phyloP scores from a whole-genome alignment of 129 eudicot genomes.

The Lactuca saligna region DNA sequence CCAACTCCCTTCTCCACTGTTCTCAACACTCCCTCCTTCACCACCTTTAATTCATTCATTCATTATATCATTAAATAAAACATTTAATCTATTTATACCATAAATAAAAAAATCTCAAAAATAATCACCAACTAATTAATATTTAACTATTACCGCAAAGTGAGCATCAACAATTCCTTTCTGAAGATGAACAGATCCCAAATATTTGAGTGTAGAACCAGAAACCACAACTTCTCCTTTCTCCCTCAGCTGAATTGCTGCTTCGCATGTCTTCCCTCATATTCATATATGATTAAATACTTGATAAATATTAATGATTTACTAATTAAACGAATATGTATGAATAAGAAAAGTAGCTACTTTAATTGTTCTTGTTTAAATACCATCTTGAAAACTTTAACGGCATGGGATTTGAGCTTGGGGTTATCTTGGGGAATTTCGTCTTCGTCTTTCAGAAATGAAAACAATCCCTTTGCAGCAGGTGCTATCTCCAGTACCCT shows the following conservation, averaged over 20 bases:
- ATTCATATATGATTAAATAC: background rate
- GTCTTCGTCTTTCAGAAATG: slow-evolving; percentile 60
- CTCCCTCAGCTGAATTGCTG: slow-evolving; percentile 69
- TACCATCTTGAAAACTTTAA: slow-evolving; percentile 81
- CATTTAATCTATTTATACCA: background rate
- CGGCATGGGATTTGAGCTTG: slow-evolving; percentile 72
- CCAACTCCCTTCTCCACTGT: slow-evolving; percentile 61
- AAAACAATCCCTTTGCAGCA: slow-evolving; percentile 58
- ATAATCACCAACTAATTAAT: background rate
- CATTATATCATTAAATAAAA: background rate
- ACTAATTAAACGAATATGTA: background rate
- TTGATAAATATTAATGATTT: background rate
- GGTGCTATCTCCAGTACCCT: slow-evolving; percentile 80
- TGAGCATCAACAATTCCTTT: slow-evolving; percentile 62
- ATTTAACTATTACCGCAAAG: slow-evolving; percentile 51
- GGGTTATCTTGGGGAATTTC: slow-evolving; percentile 67
- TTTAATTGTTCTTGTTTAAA: background rate
- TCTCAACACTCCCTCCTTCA: slow-evolving; percentile 57
- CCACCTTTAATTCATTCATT: slow-evolving; percentile 33
- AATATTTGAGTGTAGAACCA: slow-evolving; percentile 57
- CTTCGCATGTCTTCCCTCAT: slow-evolving; percentile 50
- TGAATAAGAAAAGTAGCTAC: background rate
- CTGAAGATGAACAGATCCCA: slow-evolving; percentile 63
- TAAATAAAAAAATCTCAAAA: too few relatives aligned
- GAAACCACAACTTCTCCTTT: slow-evolving; percentile 65